Conservation (phyloP, 805 yeast genomes). For the Yarrowia sp. region DNA sequence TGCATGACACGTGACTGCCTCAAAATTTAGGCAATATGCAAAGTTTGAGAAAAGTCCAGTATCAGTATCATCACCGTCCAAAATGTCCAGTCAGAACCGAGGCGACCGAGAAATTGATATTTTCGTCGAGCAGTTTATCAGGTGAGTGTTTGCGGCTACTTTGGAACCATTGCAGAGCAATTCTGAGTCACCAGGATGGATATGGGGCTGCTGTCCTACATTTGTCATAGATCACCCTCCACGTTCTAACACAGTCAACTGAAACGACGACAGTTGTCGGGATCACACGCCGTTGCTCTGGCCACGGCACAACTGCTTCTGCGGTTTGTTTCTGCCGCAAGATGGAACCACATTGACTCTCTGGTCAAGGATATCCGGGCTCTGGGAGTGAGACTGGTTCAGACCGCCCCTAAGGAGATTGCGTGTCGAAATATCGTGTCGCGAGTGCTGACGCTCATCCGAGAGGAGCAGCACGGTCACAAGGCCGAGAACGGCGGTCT, state of each 20-base stretch:
- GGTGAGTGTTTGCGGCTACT: conserved; percentile 11
- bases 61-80: neutral
- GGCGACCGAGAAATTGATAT: conserved; percentile 38
- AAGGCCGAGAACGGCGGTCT: conserved; percentile 44
- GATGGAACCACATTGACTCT: conserved; percentile 83
- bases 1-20: conserved; percentile 27
- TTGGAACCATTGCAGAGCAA: too few species aligned
- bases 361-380: conserved; percentile 73
- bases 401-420: conserved; percentile 88
- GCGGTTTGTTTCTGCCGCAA: conserved; percentile 85
- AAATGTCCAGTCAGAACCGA: conserved; percentile 37
- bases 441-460: conserved; percentile 80
- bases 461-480: conserved; percentile 79
- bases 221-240: neutral
- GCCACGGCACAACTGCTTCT: conserved; percentile 86
- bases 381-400: conserved; percentile 68
- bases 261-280: conserved; percentile 83
- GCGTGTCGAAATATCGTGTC: conserved; percentile 90
- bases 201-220: neutral
- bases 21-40: conserved; percentile 32
- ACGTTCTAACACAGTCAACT: conserved; percentile 49
- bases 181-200: too few species aligned
- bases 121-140: conserved; percentile 33
- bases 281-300: conserved; percentile 81
- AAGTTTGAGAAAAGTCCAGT: conserved; percentile 20